Evolutionary conservation across 2,329 filamentous ascomycete genomes (phyloP).

Genomic region (Colletotrichum noveboracense): DNA sequence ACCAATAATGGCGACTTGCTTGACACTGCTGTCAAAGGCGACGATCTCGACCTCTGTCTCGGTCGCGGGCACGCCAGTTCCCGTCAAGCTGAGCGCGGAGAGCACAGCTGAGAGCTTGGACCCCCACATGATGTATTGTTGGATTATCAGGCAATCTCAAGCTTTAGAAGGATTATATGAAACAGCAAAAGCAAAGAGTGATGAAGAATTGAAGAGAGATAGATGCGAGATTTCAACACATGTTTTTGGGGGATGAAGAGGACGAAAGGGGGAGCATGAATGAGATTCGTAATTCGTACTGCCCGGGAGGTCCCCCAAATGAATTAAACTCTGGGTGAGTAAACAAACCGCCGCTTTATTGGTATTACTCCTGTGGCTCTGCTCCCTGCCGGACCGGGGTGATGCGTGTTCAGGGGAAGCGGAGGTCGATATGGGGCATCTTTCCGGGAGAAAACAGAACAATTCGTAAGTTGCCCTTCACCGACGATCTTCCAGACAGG

Average conservation of each 20-base stretch:
- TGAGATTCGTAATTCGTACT: background rate
- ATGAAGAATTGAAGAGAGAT: background rate
- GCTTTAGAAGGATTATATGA: background rate
- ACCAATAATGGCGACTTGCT: slow-evolving; percentile 34
- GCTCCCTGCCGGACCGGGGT: background rate
- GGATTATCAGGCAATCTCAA: background rate
- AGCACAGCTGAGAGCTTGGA: slow-evolving; percentile 24
- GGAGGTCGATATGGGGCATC: background rate
- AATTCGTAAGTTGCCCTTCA: background rate
- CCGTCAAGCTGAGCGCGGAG: slow-evolving; percentile 21
- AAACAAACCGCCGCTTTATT: slow-evolving; percentile 21
- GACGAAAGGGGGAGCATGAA: slow-evolving; percentile 2
- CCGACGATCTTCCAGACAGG: background rate
- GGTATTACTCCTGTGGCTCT: background rate
- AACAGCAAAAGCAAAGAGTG: background rate
- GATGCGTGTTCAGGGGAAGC: background rate
- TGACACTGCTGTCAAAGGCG: slow-evolving; percentile 10
- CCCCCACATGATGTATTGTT: slow-evolving; percentile 11
- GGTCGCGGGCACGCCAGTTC: slow-evolving; percentile 14
- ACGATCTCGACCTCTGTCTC: slow-evolving; percentile 1
- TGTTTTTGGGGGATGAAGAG: background rate
- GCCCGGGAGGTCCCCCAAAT: background rate
- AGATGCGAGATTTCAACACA: background rate
- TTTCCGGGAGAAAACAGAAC: background rate
- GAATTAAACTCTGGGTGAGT: slow-evolving; percentile 16